Evolutionary conservation across 176 grass and related monocot genomes (phyloP).

Genomic region (Cocos nucifera): DNA sequence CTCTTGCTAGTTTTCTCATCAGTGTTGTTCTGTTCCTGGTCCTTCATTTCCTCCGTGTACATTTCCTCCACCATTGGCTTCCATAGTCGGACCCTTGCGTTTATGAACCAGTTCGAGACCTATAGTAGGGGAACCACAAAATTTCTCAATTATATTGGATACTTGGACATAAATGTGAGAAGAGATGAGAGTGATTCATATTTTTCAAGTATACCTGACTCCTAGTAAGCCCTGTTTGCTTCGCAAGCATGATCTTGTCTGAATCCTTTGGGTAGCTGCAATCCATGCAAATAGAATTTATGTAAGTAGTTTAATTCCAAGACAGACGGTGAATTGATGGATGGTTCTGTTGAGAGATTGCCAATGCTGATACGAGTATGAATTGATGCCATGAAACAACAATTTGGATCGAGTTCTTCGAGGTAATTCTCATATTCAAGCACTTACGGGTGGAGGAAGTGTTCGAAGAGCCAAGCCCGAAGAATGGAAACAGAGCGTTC

Average conservation of each 20-base stretch:
- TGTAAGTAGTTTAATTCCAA: no score
- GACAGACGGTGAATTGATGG: no score
- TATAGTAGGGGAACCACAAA: not conserved
- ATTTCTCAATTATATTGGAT: no score
- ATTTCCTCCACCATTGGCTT: slow-evolving; percentile 99
- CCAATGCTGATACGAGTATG: no score
- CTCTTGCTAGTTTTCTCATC: no score
- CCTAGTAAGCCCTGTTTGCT: slow-evolving; percentile 91
- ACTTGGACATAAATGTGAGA: no score
- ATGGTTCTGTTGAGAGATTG: no score
- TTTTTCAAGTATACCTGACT: slow-evolving; percentile 54
- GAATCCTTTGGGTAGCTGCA: slow-evolving; percentile 99
- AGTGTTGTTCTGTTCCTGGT: slow-evolving; percentile 31
- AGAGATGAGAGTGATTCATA: no score
- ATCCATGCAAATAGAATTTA: not conserved
- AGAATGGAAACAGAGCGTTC: slow-evolving; percentile 97
- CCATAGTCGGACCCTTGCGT: slow-evolving; percentile 91
- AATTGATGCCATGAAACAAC: no score
- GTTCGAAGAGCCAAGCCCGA: slow-evolving; percentile 97
- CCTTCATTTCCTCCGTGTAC: slow-evolving; percentile 91
- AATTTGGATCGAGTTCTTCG: no score
- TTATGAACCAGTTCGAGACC: slow-evolving; percentile 99
- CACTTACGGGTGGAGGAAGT: slow-evolving; percentile 95
- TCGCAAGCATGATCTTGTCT: slow-evolving; percentile 98
- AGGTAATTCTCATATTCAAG: not conserved